phyloP scores from a whole-genome alignment of 208 protist genomes.

The Lotmaria passim region DNA sequence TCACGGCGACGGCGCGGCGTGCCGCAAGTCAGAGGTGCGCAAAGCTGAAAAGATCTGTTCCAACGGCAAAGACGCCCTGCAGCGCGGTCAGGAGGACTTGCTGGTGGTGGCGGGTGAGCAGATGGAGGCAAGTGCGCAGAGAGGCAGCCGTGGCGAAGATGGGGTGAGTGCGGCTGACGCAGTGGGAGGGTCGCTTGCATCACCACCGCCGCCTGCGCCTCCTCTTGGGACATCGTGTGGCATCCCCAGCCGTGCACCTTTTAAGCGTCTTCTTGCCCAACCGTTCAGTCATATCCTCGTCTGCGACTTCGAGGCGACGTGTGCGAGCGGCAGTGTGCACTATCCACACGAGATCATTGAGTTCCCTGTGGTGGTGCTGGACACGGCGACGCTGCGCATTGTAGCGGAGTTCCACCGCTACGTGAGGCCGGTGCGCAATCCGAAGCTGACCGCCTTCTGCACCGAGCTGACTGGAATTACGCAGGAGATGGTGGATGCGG shows the following conservation, averaged over 20 bases:
- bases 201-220: neutral
- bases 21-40: constrained; percentile 40
- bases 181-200: neutral
- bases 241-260: constrained; percentile 44
- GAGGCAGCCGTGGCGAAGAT: neutral
- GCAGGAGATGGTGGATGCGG: constrained; percentile 88
- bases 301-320: constrained; percentile 94
- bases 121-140: neutral
- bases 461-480: constrained; percentile 95
- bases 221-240: constrained; percentile 13
- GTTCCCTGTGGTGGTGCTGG: constrained; percentile 93
- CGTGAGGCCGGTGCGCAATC: constrained; percentile 84
- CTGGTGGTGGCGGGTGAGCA: neutral
- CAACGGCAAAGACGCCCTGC: constrained; percentile 17
- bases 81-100: constrained; percentile 11
- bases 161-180: neutral
- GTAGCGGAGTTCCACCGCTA: constrained; percentile 91
- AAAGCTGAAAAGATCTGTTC: constrained; percentile 36
- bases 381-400: constrained; percentile 63
- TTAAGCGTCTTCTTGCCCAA: constrained; percentile 52
- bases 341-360: constrained; percentile 97
- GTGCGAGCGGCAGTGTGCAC: constrained; percentile 60
- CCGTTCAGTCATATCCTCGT: constrained; percentile 92
- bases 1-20: constrained; percentile 21
- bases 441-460: constrained; percentile 92